Base-by-base conservation (phyloP, 164 flowering plant species). In the Nelumbo lutea region DNA sequence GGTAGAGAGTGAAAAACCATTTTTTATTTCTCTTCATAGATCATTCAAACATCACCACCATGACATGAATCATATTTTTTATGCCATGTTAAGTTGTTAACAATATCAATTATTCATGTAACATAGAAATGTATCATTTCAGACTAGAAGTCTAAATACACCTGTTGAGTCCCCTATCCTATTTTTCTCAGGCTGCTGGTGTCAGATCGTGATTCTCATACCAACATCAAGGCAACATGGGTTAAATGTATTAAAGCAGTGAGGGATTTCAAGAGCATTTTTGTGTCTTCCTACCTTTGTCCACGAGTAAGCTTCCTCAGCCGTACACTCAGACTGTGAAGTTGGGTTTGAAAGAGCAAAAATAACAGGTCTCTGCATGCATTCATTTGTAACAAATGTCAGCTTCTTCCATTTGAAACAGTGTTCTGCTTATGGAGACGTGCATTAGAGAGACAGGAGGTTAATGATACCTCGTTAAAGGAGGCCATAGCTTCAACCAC, bases 321-420 rank as follows among this genome's bases (percentile, higher is more conserved):
- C 97, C 14, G 96, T 91, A 75, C 98, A 95, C 76, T 91, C 97
- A 38, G 98, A 85, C 68, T 95, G 97, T 9, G 96, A 83, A 42
- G 98, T 93, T 47, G 97, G 98, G 67, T 93, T 93, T 58, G 98
- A 93, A 47, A 93, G 88, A 61, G 98, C 96, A 86, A 93, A 56
- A 71, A 93, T 88, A 57, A 93, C 69, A 66, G 98, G 98, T 90
- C 75, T 89, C 98, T 93, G 89, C 79, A 79, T 13, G 44, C 46
- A 68, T 57, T 56, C 44, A 61, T 63, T 47, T 5, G 1, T 11
- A 66, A 62, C 44, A 63, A 27, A 56, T 1, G 42, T 70, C 57
- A 74, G 14, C 41, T 45, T 63, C 59, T 38, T 43, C 40, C 39
- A 51, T 51, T 15, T 14, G 7, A 40, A 3, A 51, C 15, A 27